A percentile compares a stretch with the other conserved stretches of the same genome.
Conservation (phyloP, 179 eudicot genomes). For the Gypsophila paniculata region DNA sequence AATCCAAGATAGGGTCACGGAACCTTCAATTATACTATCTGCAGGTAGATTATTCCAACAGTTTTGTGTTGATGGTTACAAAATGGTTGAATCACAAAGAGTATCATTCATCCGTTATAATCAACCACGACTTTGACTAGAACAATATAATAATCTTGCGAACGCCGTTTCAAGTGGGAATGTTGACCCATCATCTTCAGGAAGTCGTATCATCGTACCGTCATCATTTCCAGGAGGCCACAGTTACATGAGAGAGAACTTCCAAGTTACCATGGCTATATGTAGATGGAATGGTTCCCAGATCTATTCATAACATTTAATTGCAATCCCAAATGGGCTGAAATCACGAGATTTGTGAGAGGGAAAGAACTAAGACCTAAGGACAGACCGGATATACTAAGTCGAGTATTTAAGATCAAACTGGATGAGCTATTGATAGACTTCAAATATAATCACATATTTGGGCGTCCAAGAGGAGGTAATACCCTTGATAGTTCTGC, state of each 20-base stretch:
- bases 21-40: not conserved
- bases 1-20: not conserved
- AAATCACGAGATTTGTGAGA: not conserved
- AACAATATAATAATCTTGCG: not conserved
- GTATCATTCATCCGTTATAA: not conserved
- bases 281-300: conserved; percentile 9
- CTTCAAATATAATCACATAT: not conserved
- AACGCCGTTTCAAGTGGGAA: not conserved
- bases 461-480: conserved; percentile 4
- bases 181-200: not conserved
- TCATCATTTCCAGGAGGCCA: conserved; percentile 11
- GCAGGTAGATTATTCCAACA: not conserved
- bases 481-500: too few species aligned
- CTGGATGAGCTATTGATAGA: not conserved
- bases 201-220: not conserved
- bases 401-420: conserved; percentile 10
- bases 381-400: conserved; percentile 11
- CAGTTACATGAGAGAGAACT: conserved; percentile 6
- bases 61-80: conserved; percentile 5
- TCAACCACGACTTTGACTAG: not conserved
- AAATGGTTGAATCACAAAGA: conserved; percentile 2
- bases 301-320: conserved; percentile 21
- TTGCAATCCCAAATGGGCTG: conserved; percentile 14
- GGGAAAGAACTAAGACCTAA: not conserved
- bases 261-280: conserved; percentile 7